Base-by-base conservation (phyloP, 2,329 filamentous ascomycete species). In the Sarocladium kiliense region DNA sequence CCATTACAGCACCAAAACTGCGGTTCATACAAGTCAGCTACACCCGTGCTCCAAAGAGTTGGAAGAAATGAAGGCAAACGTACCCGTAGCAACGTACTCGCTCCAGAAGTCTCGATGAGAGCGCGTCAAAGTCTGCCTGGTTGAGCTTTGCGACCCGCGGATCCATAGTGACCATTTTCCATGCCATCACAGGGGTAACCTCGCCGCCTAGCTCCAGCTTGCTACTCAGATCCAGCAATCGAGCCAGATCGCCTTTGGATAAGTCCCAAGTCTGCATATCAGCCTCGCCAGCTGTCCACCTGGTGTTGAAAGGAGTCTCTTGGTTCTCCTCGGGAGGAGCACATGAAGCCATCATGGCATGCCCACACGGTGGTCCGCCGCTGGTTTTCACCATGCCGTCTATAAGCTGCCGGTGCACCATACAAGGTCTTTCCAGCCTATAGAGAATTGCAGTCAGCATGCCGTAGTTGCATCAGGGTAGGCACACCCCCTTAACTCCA, bases 81-180 rank as follows among this genome's bases (percentile, higher is more conserved):
- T 74, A 93, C 89, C 94, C 94, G 70, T 97, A 97, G 70, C 94
- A 97, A 59, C 91, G 82, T 57, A 96, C 85, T 73, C 96, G 97
- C 56, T 80, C 80, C 62, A 82, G 77, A 56, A 97, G 77, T 56
- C 91, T 88, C 53, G 86, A 84, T 53, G 88, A 85, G 61, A 97
- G 77, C 59, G 76, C 79, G 62, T 80, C 77, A 62, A 96, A 84
- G 65, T 97, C 91, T 37, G 82, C 79, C 53, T 74, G 70, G 16
- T 76, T 82, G 60, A 97, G 72, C 61, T 87, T 83, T 4, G 68
- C 67, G 59, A 92, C 84, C 58, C 87, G 78, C 36, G 87, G 82
- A 69, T 94, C 86, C 45, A 78, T 80, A 59, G 91, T 75, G 51
- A 97, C 80, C 72, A 89, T 88, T 51, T 90, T 88, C 84, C 94